Evolutionary conservation across 768 basidiomycete species (phyloP).

Genomic region (Royoungia palumana): DNA sequence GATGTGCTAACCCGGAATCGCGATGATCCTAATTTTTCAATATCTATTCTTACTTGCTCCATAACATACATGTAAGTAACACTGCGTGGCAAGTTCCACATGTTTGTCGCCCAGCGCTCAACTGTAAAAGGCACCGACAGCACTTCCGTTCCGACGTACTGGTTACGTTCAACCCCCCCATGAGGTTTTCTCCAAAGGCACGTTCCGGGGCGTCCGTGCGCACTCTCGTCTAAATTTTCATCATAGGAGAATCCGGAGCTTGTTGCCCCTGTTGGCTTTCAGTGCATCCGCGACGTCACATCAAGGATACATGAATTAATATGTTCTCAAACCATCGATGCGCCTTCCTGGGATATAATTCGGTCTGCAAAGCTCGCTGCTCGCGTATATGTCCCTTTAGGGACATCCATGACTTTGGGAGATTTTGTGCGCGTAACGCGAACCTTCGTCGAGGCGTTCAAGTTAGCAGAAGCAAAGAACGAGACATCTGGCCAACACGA

Average conservation of each 20-base stretch:
- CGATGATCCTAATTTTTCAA: slow-evolving; percentile 63
- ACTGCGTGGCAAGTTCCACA: not conserved
- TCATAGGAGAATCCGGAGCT: slow-evolving; percentile 67
- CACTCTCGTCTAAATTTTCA: slow-evolving; percentile 1
- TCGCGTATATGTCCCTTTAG: slow-evolving; percentile 83
- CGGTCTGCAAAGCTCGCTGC: slow-evolving; percentile 74
- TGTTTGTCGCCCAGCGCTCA: not conserved
- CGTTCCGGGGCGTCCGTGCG: not conserved
- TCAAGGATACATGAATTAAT: slow-evolving; percentile 64
- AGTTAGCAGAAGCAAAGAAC: slow-evolving; percentile 34
- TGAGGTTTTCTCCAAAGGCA: slow-evolving; percentile 64
- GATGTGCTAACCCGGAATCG: slow-evolving; percentile 71
- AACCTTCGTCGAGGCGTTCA: slow-evolving; percentile 76
- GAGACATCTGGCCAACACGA: slow-evolving; percentile 24
- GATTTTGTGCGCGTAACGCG: slow-evolving; percentile 77
- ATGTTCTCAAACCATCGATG: slow-evolving; percentile 73
- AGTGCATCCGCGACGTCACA: slow-evolving; percentile 58
- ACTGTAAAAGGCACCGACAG: slow-evolving; percentile 63
- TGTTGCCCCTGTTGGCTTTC: slow-evolving; percentile 61
- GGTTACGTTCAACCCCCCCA: slow-evolving; percentile 74
- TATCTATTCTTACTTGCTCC: slow-evolving; percentile 73
- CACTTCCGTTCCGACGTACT: slow-evolving; percentile 87
- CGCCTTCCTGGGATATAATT: slow-evolving; percentile 80
- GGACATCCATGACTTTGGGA: slow-evolving; percentile 80
- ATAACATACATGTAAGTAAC: slow-evolving; percentile 71